Evolutionary conservation across 805 yeast species (phyloP).

Genomic region (Yarrowia osloensis): DNA sequence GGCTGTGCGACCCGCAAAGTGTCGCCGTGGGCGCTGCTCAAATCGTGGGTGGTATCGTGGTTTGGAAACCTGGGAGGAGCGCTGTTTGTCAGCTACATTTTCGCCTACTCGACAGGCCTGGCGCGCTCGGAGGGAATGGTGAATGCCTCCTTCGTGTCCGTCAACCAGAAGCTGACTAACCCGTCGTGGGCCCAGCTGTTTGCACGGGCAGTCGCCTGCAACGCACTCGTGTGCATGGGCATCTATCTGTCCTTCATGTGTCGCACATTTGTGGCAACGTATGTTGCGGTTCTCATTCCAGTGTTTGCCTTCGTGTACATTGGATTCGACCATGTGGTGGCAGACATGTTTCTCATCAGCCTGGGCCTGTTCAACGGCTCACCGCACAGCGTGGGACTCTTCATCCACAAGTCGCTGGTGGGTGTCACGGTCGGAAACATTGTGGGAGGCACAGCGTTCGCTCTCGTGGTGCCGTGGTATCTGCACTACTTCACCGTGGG

Average conservation of each 20-base stretch:
- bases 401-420: slow-evolving; percentile 32
- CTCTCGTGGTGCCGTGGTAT: not conserved
- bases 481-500: not conserved
- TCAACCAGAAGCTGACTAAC: not conserved
- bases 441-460: not conserved
- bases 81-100: slow-evolving; percentile 5
- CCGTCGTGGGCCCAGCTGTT: slow-evolving; percentile 10
- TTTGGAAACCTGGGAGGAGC: slow-evolving; percentile 18
- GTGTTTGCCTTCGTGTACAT: slow-evolving; percentile 8
- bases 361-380: slow-evolving; percentile 18
- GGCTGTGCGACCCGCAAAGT: not conserved
- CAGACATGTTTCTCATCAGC: slow-evolving; percentile 18
- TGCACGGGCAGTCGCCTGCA: slow-evolving; percentile 13
- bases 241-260: slow-evolving; percentile 25
- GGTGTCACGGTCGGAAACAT: slow-evolving; percentile 2
- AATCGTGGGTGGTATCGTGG: slow-evolving; percentile 10
- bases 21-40: not conserved
- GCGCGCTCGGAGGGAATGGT: slow-evolving; percentile 1
- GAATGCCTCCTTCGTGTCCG: not conserved
- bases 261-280: slow-evolving; percentile 15
- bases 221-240: slow-evolving; percentile 15
- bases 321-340: slow-evolving; percentile 22
- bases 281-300: not conserved
- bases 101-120: slow-evolving; percentile 14
- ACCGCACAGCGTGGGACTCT: slow-evolving; percentile 14